Conservation (phyloP, 257 asterid species). For the Forsythia viridissima region DNA sequence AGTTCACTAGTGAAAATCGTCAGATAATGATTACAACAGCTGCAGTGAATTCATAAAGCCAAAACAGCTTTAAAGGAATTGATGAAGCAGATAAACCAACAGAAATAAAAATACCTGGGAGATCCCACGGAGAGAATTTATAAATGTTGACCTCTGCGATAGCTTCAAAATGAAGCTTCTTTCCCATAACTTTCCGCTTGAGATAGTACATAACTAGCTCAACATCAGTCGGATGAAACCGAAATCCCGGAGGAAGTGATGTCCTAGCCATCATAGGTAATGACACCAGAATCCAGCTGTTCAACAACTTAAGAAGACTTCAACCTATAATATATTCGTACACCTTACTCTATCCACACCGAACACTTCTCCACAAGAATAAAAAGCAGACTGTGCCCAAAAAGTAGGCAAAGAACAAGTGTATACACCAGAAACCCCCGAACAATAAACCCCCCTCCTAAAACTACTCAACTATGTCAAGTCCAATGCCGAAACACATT, state of each 20-base stretch:
- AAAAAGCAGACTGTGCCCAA: neutral
- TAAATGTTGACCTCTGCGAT: conserved; percentile 81
- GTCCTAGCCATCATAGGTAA: conserved; percentile 35
- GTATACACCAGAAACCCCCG: conserved; percentile 26
- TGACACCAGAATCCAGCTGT: conserved; percentile 13
- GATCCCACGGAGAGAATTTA: conserved; percentile 84
- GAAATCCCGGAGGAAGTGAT: conserved; percentile 80
- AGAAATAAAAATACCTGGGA: conserved; percentile 58
- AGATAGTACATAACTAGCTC: conserved; percentile 81
- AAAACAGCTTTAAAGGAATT: neutral
- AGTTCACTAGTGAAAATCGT: neutral
- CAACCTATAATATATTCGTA: conserved; percentile 15
- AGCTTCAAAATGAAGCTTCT: conserved; percentile 60
- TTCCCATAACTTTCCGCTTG: conserved; percentile 72
- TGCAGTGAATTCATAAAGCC: neutral
- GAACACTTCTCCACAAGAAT: conserved; percentile 19
- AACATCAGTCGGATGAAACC: conserved; percentile 87
- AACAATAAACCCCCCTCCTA: conserved; percentile 19
- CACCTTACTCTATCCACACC: conserved; percentile 22
- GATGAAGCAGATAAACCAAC: neutral
- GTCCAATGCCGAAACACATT: conserved; percentile 86
- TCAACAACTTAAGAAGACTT: conserved; percentile 20
- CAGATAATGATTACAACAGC: neutral
- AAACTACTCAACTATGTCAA: conserved; percentile 43
- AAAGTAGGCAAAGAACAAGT: conserved; percentile 3